Percentiles rank a stretch among this genome's conserved stretches.
phyloP scores from a whole-genome alignment of 768 basidiomycete genomes.

The Leccinellum luteum region DNA sequence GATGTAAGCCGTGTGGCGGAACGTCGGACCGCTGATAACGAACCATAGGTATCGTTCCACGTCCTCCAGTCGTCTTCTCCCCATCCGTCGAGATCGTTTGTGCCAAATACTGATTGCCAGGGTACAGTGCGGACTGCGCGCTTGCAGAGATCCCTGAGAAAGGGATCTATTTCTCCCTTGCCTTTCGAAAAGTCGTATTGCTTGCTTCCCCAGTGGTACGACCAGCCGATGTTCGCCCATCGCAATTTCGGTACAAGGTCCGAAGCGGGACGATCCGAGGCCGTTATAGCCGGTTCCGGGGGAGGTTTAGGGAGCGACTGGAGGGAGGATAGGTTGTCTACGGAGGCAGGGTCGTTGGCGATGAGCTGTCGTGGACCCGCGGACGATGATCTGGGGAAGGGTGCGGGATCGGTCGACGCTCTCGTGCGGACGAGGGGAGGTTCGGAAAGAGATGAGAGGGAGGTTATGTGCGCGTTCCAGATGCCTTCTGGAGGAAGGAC shows the following conservation, averaged over 20 bases:
- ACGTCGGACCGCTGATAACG: background rate
- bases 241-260: slow-evolving; percentile 73
- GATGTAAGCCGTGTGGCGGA: slow-evolving; percentile 1
- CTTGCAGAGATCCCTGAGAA: slow-evolving; percentile 58
- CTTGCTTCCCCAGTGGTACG: slow-evolving; percentile 96
- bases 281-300: slow-evolving; percentile 61
- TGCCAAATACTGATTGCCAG: slow-evolving; percentile 66
- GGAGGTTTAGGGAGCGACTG: slow-evolving; percentile 57
- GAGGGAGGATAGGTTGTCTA: slow-evolving; percentile 52
- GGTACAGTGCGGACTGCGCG: slow-evolving; percentile 58
- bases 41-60: slow-evolving; percentile 83
- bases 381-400: slow-evolving; percentile 8
- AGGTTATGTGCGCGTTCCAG: slow-evolving; percentile 60
- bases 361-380: slow-evolving; percentile 65
- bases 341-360: slow-evolving; percentile 66
- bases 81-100: slow-evolving; percentile 43
- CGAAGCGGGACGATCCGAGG: slow-evolving; percentile 47
- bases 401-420: slow-evolving; percentile 20
- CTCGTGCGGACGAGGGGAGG: slow-evolving; percentile 40
- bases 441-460: slow-evolving; percentile 36
- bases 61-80: slow-evolving; percentile 60
- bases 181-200: slow-evolving; percentile 85
- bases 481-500: slow-evolving; percentile 68
- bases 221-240: slow-evolving; percentile 97
- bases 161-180: slow-evolving; percentile 57